Evolutionary conservation across 139 green algal genomes (phyloP).

Genomic region (Picochlorum sp.): DNA sequence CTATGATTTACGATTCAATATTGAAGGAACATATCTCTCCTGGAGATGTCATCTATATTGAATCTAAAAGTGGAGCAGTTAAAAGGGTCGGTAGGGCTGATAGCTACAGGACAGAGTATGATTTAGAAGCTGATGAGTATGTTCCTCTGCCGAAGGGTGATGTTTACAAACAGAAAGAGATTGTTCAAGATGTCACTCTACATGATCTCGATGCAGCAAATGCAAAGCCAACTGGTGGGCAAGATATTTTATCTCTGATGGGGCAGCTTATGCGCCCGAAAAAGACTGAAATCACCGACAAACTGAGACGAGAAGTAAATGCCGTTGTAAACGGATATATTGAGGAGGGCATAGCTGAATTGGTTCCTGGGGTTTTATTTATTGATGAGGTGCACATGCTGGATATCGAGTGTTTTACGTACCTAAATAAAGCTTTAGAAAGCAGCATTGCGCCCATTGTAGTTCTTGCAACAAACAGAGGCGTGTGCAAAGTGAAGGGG

Average conservation of each 20-base stretch:
- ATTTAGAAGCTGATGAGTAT: constrained; percentile 98
- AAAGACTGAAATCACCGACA: constrained; percentile 99
- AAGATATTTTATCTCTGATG: constrained; percentile 94
- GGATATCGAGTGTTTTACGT: constrained; percentile 98
- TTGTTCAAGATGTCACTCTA: constrained; percentile 98
- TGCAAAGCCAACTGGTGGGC: constrained; percentile 76
- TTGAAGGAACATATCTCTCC: constrained; percentile 80
- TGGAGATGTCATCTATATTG: constrained; percentile 99
- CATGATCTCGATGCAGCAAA: constrained; percentile 97
- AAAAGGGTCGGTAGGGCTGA: constrained; percentile 93
- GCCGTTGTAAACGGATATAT: constrained; percentile 60
- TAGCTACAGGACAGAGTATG: constrained; percentile 92
- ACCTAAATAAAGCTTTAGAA: constrained; percentile 92
- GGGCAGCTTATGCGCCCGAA: constrained; percentile 92
- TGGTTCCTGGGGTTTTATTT: constrained; percentile 97
- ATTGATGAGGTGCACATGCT: constrained; percentile 98
- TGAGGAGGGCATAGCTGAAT: constrained; percentile 67
- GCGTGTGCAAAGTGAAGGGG: constrained; percentile 78
- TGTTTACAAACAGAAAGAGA: constrained; percentile 98
- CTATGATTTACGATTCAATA: constrained; percentile 92
- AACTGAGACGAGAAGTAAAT: constrained; percentile 97
- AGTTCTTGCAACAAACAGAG: constrained; percentile 96
- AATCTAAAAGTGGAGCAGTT: constrained; percentile 91
- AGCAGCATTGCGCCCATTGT: constrained; percentile 89
- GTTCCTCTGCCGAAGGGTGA: constrained; percentile 99